A percentile compares a stretch with the other conserved stretches of the same genome.
Conservation (phyloP, 164 flowering plant species). For the Stephania japonica region DNA sequence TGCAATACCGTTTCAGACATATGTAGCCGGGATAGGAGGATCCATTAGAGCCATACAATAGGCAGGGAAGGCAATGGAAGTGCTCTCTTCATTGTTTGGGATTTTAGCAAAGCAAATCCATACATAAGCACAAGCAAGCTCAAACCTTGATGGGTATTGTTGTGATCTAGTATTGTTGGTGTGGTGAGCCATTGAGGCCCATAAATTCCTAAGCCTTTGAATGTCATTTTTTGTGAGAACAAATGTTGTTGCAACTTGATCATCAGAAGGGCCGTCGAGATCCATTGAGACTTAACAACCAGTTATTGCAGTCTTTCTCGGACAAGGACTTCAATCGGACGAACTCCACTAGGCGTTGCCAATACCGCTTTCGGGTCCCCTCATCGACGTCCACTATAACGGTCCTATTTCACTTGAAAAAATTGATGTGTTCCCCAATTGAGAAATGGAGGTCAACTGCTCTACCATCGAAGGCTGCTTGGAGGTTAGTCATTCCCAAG, state of each 20-base stretch:
- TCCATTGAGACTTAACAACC: too few relatives aligned
- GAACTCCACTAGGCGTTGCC: too few relatives aligned
- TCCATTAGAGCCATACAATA: slow-evolving; percentile 23
- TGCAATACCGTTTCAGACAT: slow-evolving; percentile 38
- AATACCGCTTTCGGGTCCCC: too few relatives aligned
- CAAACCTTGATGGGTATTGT: slow-evolving; percentile 23
- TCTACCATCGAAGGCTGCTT: slow-evolving; percentile 29
- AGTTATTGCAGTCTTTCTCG: too few relatives aligned
- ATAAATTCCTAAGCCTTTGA: not conserved
- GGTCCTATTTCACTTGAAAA: slow-evolving; percentile 12
- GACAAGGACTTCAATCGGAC: too few relatives aligned
- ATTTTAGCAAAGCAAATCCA: slow-evolving; percentile 30
- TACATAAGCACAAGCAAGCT: slow-evolving; percentile 23
- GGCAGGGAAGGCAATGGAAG: slow-evolving; percentile 19
- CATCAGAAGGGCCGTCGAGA: not conserved
- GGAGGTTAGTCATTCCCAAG: slow-evolving; percentile 27
- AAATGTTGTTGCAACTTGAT: not conserved
- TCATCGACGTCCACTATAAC: slow-evolving; percentile 14
- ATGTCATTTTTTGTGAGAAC: not conserved
- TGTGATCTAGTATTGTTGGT: not conserved
- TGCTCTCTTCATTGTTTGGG: not conserved
- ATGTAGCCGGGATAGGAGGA: slow-evolving; percentile 25
- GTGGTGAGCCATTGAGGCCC: too few relatives aligned
- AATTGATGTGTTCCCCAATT: not conserved
- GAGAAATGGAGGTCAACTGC: slow-evolving; percentile 20